These are phyloP conservation scores for bread wheat (Triticum aestivum) DNA, from an alignment of 176 grass and related monocot genomes.

Conservation along the genomic window IWGSC_CS_RefSeq_v2.1 NC_057797.1:702938918-702939417, in stretches of 20 bases:
- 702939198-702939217: neutral
- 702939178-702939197: neutral
- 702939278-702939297: slow-evolving; percentile 1
- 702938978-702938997: neutral
- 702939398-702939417: neutral
- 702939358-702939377: neutral
- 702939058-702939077: slow-evolving; percentile 15
- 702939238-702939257: slow-evolving; percentile 8
- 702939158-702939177: neutral
- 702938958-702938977: neutral
- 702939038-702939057: neutral
- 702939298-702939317: slow-evolving; percentile 38
- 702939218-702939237: slow-evolving; percentile 1
- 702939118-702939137: neutral
- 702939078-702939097: neutral
- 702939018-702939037: neutral
- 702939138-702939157: neutral
- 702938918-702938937: neutral
- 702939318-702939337: slow-evolving; percentile 30
- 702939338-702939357: slow-evolving; percentile 28
- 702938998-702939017: neutral
- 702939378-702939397: neutral
- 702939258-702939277: neutral
- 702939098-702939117: neutral
- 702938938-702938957: neutral